phyloP scores from a whole-genome alignment of 2,329 filamentous ascomycete species.

The Metarhizium rileyi region DNA sequence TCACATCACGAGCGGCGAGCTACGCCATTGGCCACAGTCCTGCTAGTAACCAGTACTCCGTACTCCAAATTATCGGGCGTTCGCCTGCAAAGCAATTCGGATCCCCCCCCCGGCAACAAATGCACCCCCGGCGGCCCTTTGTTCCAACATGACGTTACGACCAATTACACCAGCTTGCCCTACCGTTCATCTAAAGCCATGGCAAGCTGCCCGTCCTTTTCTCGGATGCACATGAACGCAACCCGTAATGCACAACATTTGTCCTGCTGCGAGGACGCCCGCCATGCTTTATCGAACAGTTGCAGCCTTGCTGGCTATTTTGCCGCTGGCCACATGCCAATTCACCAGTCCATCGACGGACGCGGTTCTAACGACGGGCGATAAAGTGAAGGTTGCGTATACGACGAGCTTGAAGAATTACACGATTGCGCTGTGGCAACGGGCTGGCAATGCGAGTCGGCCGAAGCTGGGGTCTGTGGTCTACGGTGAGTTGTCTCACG shows the following conservation, averaged over 20 bases:
- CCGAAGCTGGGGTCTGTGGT: background rate
- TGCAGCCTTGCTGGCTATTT: background rate
- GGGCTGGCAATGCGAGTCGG: no score
- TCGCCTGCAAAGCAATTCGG: no score
- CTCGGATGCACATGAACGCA: background rate
- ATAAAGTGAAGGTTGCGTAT: background rate
- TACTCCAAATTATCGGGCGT: no score
- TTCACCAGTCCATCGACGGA: background rate
- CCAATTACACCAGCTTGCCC: background rate
- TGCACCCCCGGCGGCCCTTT: background rate
- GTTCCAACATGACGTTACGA: background rate
- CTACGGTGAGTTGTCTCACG: background rate
- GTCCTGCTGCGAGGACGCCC: background rate
- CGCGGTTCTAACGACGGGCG: background rate
- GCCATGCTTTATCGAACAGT: background rate
- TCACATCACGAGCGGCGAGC: no score
- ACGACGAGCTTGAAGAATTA: background rate
- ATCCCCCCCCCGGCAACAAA: background rate
- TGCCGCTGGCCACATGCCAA: background rate
- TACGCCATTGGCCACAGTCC: no score
- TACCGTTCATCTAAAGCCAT: background rate
- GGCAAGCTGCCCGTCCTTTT: background rate
- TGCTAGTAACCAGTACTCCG: no score
- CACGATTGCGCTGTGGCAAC: background rate
- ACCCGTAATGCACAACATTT: background rate